Percentiles rank a stretch among this genome's conserved stretches.
Evolutionary conservation across 352 stramenopile species (phyloP).

Genomic region (Pythium biforme): DNA sequence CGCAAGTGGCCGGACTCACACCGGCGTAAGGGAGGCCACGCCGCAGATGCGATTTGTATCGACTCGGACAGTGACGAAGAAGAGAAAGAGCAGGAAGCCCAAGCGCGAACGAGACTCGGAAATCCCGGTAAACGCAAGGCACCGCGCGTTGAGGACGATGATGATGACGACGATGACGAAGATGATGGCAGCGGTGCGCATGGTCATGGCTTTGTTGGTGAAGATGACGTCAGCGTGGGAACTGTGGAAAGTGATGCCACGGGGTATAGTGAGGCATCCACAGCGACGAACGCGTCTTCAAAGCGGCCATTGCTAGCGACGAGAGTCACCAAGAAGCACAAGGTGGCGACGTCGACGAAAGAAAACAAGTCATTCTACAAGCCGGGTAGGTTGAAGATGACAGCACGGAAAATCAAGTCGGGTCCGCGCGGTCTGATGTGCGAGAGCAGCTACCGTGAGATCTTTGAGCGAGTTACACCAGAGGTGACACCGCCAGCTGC

Average conservation of each 20-base stretch:
- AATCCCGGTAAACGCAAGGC: constrained; percentile 1
- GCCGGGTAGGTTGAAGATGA: not conserved
- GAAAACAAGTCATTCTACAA: not conserved
- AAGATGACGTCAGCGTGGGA: not conserved
- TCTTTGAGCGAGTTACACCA: not conserved
- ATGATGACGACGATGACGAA: constrained; percentile 16
- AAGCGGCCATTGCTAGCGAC: constrained; percentile 22
- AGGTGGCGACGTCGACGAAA: not conserved
- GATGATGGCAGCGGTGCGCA: not conserved
- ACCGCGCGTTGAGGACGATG: not conserved
- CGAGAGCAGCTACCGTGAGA: not conserved
- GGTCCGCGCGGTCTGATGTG: constrained; percentile 11
- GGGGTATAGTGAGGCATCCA: not conserved
- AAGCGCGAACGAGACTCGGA: not conserved
- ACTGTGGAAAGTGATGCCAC: not conserved
- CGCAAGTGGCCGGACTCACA: constrained; percentile 1
- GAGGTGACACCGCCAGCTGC: not conserved
- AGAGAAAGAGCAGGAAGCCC: not conserved
- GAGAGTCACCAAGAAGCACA: constrained; percentile 9
- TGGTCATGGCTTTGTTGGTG: not conserved
- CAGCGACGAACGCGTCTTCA: not conserved
- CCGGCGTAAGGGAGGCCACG: constrained; percentile 5
- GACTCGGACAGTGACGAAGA: constrained; percentile 15
- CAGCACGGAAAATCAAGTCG: constrained; percentile 11
- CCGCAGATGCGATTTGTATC: constrained; percentile 16